These are phyloP conservation scores for Triangularia verruculosa DNA, from an alignment of 2,329 filamentous ascomycete genomes.

Conservation along the genomic window DNA sequence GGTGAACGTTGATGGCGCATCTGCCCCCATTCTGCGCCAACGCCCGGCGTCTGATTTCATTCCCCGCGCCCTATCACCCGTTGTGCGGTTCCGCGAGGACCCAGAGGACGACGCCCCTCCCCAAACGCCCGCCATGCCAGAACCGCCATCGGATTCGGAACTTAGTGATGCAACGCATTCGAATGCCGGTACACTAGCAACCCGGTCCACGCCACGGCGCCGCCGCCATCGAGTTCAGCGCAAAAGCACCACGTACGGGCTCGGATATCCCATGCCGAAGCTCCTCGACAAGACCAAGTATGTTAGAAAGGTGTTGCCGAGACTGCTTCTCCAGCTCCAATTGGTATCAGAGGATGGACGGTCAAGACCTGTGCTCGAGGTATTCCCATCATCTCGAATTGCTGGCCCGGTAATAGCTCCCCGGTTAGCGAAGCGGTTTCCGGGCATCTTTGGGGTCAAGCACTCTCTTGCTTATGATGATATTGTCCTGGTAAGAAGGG, in stretches of 20 bases:
- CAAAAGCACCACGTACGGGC: conserved; percentile 60
- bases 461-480: conserved; percentile 66
- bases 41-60: conserved; percentile 40
- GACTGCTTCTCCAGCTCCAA: conserved; percentile 69
- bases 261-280: conserved; percentile 65
- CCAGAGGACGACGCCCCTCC: conserved; percentile 30
- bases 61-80: conserved; percentile 37
- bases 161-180: conserved; percentile 46
- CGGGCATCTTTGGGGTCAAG: conserved; percentile 61
- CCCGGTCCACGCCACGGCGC: conserved; percentile 35
- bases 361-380: conserved; percentile 67
- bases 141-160: conserved; percentile 50
- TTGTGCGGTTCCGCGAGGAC: conserved; percentile 46
- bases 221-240: conserved; percentile 47
- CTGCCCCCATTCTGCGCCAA: conserved; percentile 24
- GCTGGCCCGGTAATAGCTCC: conserved; percentile 55
- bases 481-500: conserved; percentile 67
- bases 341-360: conserved; percentile 58
- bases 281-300: conserved; percentile 60
- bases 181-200: conserved; percentile 29
- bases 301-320: conserved; percentile 64
- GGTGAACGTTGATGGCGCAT: conserved; percentile 5
- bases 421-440: conserved; percentile 57
- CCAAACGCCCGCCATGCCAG: conserved; percentile 38
- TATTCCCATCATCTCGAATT: conserved; percentile 66